Conservation (phyloP, 768 basidiomycete genomes). For the Calocybe gangraenosa region DNA sequence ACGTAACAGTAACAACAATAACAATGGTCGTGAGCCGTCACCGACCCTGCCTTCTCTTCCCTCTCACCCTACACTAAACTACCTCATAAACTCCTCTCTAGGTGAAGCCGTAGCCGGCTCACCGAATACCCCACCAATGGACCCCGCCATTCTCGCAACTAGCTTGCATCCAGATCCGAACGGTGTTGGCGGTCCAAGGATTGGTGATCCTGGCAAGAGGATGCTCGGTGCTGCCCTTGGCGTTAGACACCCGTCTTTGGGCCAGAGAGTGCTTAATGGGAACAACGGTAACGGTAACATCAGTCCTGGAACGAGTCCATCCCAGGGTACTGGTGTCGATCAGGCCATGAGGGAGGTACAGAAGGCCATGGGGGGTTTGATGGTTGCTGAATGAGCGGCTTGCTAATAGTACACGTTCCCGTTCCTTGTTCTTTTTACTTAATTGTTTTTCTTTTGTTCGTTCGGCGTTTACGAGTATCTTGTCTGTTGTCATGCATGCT, state of each 20-base stretch:
- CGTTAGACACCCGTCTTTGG: conserved; percentile 73
- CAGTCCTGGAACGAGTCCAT: conserved; percentile 33
- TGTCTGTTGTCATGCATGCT: conserved; percentile 1
- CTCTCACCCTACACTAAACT: conserved; percentile 79
- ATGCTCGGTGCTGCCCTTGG: conserved; percentile 88
- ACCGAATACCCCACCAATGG: conserved; percentile 38
- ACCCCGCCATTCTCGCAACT: conserved; percentile 67
- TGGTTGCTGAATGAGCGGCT: conserved; percentile 62
- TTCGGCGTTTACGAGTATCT: not conserved
- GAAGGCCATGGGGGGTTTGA: conserved; percentile 70
- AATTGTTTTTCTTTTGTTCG: not conserved
- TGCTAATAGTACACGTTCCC: not conserved
- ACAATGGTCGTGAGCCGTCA: conserved; percentile 63
- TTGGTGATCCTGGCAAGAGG: conserved; percentile 85
- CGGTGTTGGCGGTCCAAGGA: conserved; percentile 59
- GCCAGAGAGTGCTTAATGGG: conserved; percentile 52
- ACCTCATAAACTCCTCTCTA: conserved; percentile 76
- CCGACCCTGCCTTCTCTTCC: conserved; percentile 80
- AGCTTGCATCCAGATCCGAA: conserved; percentile 42
- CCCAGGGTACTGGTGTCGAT: conserved; percentile 42
- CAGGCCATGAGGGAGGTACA: conserved; percentile 65
- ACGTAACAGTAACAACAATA: too few species aligned
- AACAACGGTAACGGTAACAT: conserved; percentile 25
- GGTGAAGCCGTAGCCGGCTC: conserved; percentile 46
- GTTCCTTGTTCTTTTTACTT: too few species aligned